Evolutionary conservation across 2,329 filamentous ascomycete genomes (phyloP).

Genomic region (Amphichorda felina): DNA sequence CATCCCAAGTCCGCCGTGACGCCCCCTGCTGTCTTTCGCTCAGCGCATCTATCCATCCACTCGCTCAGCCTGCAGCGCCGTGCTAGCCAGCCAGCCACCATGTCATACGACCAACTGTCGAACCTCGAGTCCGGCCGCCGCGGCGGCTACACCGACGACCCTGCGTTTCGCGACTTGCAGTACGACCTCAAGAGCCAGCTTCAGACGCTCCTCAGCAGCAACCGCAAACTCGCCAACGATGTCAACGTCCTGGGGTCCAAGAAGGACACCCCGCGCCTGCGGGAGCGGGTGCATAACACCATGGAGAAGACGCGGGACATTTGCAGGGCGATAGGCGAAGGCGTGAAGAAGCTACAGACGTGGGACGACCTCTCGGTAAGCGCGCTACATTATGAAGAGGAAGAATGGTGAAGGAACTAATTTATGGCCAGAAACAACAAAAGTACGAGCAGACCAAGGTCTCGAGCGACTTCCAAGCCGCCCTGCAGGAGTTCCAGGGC

Average conservation of each 20-base stretch:
- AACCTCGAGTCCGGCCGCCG: constrained; percentile 68
- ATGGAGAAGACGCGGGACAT: constrained; percentile 76
- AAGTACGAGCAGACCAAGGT: constrained; percentile 95
- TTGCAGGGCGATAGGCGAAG: constrained; percentile 88
- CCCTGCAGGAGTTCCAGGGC: constrained; percentile 80
- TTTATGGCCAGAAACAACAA: constrained; percentile 90
- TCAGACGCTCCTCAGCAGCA: constrained; percentile 80
- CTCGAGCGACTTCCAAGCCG: constrained; percentile 82
- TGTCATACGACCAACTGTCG: constrained; percentile 88
- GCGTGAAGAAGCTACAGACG: constrained; percentile 79
- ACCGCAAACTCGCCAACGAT: constrained; percentile 73
- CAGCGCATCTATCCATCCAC: too few relatives aligned
- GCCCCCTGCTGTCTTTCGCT: too few relatives aligned
- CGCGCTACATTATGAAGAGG: too few relatives aligned
- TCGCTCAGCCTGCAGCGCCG: neutral
- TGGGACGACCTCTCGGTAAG: constrained; percentile 76
- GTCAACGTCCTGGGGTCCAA: constrained; percentile 78
- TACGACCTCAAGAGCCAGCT: constrained; percentile 77
- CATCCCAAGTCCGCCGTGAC: too few relatives aligned
- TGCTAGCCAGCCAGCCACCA: constrained; percentile 20
- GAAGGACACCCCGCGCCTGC: constrained; percentile 80
- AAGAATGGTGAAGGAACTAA: too few relatives aligned
- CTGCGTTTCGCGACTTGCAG: constrained; percentile 77
- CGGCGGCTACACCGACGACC: constrained; percentile 79
- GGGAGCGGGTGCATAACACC: constrained; percentile 79